These are phyloP conservation scores for Leptographium lundbergii DNA, from an alignment of 2,329 filamentous ascomycete species.

Conservation along the genomic window DNA sequence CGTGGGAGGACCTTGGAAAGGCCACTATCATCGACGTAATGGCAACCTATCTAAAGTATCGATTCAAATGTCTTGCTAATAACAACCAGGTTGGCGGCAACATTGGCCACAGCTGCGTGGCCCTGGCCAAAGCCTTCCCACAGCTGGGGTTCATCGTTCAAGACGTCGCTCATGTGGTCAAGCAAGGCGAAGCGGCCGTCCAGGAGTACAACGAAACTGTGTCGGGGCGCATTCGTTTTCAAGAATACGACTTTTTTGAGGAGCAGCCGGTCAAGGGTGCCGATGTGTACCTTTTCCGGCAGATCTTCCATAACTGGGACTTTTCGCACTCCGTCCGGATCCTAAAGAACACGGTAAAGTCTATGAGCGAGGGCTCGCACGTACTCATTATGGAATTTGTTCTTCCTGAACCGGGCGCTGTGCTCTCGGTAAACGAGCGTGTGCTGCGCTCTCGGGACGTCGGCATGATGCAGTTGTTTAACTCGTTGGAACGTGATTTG, in stretches of 20 bases:
- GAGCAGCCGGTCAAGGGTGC: background rate
- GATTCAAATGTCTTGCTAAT: background rate
- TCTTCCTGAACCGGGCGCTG: background rate
- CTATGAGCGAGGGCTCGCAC: background rate
- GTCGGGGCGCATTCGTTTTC: background rate
- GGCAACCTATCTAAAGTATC: background rate
- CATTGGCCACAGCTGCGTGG: background rate
- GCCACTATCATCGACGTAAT: background rate
- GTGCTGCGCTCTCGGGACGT: background rate
- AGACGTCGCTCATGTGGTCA: background rate
- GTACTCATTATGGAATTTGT: background rate
- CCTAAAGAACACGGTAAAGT: background rate
- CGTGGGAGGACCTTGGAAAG: background rate
- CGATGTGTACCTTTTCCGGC: background rate
- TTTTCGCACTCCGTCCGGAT: background rate
- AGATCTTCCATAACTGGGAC: background rate
- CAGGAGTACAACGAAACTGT: background rate
- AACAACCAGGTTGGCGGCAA: background rate
- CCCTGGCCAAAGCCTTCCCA: background rate
- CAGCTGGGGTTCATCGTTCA: background rate
- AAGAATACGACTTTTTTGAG: background rate
- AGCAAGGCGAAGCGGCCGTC: background rate
- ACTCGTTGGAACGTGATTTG: background rate
- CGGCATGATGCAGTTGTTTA: background rate
- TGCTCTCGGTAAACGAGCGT: background rate